Conservation (phyloP, 371 early-diverging fungal genomes). For the Basidiobolus meristosporus region DNA sequence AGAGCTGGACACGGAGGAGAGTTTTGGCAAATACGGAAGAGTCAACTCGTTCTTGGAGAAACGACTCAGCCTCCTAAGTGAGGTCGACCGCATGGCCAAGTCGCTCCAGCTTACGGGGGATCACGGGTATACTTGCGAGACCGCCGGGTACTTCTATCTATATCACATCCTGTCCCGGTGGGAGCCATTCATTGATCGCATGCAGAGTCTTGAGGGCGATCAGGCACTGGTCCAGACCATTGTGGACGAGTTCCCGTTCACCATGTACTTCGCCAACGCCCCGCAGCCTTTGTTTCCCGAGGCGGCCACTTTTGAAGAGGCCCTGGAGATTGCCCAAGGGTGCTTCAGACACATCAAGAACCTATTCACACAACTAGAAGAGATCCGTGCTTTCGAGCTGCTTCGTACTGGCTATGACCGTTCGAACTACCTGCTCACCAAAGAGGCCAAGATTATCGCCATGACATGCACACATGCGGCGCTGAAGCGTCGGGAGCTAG, state of each 20-base stretch:
- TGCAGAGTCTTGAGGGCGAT: too few species aligned
- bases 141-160: constrained; percentile 70
- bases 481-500: constrained; percentile 65
- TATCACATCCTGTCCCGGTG: constrained; percentile 57
- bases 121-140: constrained; percentile 83
- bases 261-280: constrained; percentile 44
- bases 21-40: constrained; percentile 83
- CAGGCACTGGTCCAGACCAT: constrained; percentile 5
- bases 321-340: constrained; percentile 36
- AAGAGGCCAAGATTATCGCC: constrained; percentile 89
- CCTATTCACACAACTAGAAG: constrained; percentile 53
- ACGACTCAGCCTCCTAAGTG: constrained; percentile 43
- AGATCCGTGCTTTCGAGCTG: constrained; percentile 82
- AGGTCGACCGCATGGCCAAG: constrained; percentile 56
- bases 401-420: constrained; percentile 59
- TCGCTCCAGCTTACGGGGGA: constrained; percentile 54
- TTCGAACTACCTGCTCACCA: constrained; percentile 75
- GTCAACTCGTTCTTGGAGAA: constrained; percentile 77
- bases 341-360: constrained; percentile 61
- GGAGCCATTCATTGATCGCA: constrained; percentile 49
- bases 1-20: constrained; percentile 55
- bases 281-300: constrained; percentile 51
- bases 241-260: too few species aligned
- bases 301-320: constrained; percentile 17
- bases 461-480: constrained; percentile 94